Evolutionary conservation across 106 monocot species (phyloP), one percentile per base, ranked within the genome.

Genomic region (Hemerocallis citrina): DNA sequence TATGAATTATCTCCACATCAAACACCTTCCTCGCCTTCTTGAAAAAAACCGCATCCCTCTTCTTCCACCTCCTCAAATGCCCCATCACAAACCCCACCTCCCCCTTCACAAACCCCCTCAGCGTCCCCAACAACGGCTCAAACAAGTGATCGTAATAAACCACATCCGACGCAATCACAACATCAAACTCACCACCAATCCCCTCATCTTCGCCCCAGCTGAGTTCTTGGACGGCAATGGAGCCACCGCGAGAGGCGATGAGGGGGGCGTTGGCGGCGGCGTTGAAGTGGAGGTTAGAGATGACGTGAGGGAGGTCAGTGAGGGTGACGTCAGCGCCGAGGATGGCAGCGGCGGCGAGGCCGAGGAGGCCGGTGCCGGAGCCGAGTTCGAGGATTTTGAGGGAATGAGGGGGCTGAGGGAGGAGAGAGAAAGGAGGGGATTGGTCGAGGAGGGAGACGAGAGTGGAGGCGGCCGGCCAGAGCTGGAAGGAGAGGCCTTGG

Each of bases 241-340:
- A 51, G 16, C 85, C 91, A 22, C 89, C 86, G 42, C 75, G 68
- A 40, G 75, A 46, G 60, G 61, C 50, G 45, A 81, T 51, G 16
- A 63, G 42, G 21, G 34, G 19, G 48, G 75, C 66, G 72, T 95
- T 95, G 69, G 74, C 54, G 10, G 68, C 46, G 34, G 83, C 89
- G 61, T 95, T 95, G 77, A 68, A 77, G 7, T 27, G 73, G 52
- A 95, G 83, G 73, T 89, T 95, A 60, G 74, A 75, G 70, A 95
- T 77, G 57, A 84, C 94, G 69, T 86, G 79, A 30, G 89, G 85
- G 57, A 95, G 82, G 65, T 95, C 94, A 22, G 94, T 89, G 59
- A 86, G 68, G 64, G 80, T 83, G 52, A 76, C 89, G 76, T 29
- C 48, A 24, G 86, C 94, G 36, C 78, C 63, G 49, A 92, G 75